These are phyloP conservation scores for Rhizoclosmatium sp. DNA, from an alignment of 192 early-diverging fungal species.

Conservation along the genomic window DNA sequence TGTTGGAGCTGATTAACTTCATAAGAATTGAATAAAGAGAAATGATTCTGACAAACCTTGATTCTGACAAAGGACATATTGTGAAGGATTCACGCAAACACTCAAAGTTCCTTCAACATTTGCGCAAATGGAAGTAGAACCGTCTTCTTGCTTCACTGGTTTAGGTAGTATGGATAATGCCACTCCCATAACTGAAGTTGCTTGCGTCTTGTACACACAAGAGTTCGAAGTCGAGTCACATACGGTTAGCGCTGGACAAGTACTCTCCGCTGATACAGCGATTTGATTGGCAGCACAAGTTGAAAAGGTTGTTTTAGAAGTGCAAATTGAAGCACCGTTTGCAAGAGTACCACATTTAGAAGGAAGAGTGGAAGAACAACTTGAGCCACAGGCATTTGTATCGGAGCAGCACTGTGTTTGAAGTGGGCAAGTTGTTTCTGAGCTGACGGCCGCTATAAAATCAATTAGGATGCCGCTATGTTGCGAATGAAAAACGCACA, in stretches of 20 bases:
- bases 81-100: constrained; percentile 1
- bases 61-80: constrained; percentile 5
- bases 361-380: background rate
- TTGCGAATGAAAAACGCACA: background rate
- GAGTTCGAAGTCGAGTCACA: constrained; percentile 3
- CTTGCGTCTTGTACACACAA: constrained; percentile 2
- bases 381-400: background rate
- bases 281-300: background rate
- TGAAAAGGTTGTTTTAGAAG: constrained; percentile 9
- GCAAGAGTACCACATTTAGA: background rate
- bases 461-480: background rate
- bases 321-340: constrained; percentile 2
- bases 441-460: background rate
- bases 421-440: constrained; percentile 5
- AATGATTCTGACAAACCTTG: background rate
- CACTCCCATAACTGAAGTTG: background rate
- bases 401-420: constrained; percentile 9
- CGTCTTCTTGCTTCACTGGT: background rate
- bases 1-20: background rate
- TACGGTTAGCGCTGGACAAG: constrained; percentile 8
- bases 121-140: constrained; percentile 1
- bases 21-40: background rate
- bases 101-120: background rate
- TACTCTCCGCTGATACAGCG: background rate
- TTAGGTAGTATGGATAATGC: background rate